Base-by-base conservation (phyloP, 2,329 filamentous ascomycete species). In the Botrytis paeoniae region DNA sequence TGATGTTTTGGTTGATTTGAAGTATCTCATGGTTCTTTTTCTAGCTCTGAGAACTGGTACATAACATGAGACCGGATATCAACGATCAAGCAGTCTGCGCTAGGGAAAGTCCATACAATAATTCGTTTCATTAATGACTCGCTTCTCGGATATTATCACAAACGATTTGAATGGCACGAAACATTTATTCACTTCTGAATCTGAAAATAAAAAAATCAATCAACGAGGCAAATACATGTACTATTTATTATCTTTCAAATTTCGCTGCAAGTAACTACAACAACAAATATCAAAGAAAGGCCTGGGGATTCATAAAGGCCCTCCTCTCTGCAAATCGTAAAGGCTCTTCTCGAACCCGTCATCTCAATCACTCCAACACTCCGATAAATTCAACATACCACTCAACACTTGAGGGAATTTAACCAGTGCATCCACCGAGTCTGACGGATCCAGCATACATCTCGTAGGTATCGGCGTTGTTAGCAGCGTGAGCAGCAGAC, bases 381-480 rank as follows among this genome's bases (percentile, higher is more conserved):
- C 16, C 22, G 2, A 41, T 3, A 68, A 25, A 41, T 10, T 5
- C 35, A 14, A 63, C 14, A n/a, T 62, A 16, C 41, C 20, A 39
- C n/a, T 3, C 39, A 62, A 25, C 12, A 1, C 12, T n/a, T 14
- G 14, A 29, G 16, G 25, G 4, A 1, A 63, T 37, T 51, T 70
- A 70, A 48, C 57, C 54, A 70, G 69, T 75, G 61, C 76, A 77
- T 20, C 77, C 77, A 69, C 75, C 75, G 37, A 78, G 72, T 71
- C 75, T 75, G 8, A 78, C 77, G 72, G 74, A 76, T 51, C 71
- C 74, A 45, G 76, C 75, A 71, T 77, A 78, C 76, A 77, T 77
- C 75, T 78, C 75, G 73, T 78, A 78, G 2, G 77, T 78, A 72
- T 78, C 77, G 9, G 77, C 77, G 71, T 78, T 78, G 4, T 57